phyloP scores from a whole-genome alignment of 163 green algal genomes.

The Smithsoniella earleae region DNA sequence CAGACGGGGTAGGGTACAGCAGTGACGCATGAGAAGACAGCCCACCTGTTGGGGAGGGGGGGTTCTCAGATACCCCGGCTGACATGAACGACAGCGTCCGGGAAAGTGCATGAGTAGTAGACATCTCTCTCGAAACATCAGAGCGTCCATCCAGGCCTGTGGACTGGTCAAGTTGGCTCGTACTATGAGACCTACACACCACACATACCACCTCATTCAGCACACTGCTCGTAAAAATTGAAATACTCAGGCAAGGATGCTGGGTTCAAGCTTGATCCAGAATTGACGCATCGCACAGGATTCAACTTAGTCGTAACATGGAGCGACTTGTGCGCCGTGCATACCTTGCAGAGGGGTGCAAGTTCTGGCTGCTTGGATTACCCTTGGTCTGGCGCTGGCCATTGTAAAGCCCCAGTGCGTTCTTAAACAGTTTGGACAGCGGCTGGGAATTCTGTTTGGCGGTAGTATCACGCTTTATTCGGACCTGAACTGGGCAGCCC shows the following conservation, averaged over 20 bases:
- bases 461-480: slow-evolving; percentile 4
- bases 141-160: slow-evolving; percentile 16
- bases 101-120: slow-evolving; percentile 23
- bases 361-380: not conserved
- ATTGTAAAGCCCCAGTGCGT: slow-evolving; percentile 2
- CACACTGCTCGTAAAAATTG: too few relatives aligned
- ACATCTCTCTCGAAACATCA: slow-evolving; percentile 7
- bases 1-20: not conserved
- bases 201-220: not conserved
- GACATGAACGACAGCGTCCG: slow-evolving; percentile 25
- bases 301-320: not conserved
- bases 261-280: not conserved
- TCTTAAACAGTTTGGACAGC: slow-evolving; percentile 19
- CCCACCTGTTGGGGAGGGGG: not conserved
- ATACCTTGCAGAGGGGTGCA: not conserved
- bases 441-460: not conserved
- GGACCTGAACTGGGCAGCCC: slow-evolving; percentile 16
- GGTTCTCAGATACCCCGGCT: slow-evolving; percentile 15
- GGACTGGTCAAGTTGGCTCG: slow-evolving; percentile 10
- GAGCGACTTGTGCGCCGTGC: not conserved
- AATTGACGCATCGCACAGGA: not conserved
- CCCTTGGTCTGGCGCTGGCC: not conserved
- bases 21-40: not conserved
- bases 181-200: slow-evolving; percentile 3
- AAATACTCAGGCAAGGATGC: too few relatives aligned